These are phyloP conservation scores for Hygrophila difformis DNA, from an alignment of 257 asterid genomes.

Conservation along the genomic window DNA sequence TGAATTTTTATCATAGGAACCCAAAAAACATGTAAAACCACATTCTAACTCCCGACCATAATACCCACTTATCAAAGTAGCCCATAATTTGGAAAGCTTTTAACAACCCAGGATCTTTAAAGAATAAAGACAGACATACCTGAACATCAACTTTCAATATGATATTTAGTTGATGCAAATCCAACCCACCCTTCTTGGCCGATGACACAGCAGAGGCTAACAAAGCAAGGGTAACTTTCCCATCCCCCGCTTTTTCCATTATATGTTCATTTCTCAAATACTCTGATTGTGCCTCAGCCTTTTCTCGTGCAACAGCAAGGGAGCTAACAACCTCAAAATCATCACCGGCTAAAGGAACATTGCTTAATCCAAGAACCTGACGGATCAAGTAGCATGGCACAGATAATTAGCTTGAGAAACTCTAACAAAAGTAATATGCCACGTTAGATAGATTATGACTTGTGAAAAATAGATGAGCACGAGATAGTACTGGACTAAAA, in stretches of 20 bases:
- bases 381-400: too few species aligned
- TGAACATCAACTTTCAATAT: constrained; percentile 92
- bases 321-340: constrained; percentile 86
- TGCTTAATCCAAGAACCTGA: constrained; percentile 84
- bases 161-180: constrained; percentile 86
- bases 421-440: too few species aligned
- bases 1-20: too few species aligned
- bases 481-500: too few species aligned
- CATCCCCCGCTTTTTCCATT: constrained; percentile 91
- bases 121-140: constrained; percentile 31
- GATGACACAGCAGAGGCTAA: constrained; percentile 85
- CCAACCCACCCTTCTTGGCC: constrained; percentile 69
- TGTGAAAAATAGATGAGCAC: too few species aligned
- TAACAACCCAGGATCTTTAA: too few species aligned
- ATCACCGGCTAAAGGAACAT: constrained; percentile 96
- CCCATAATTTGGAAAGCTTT: neutral
- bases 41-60: too few species aligned
- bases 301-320: constrained; percentile 83
- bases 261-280: constrained; percentile 68
- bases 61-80: too few species aligned
- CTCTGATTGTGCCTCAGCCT: constrained; percentile 62
- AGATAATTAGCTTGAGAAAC: too few species aligned
- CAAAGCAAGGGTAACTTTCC: constrained; percentile 84
- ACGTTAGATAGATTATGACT: too few species aligned
- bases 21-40: too few species aligned